Base-by-base conservation (phyloP, 1,139 yeast genomes). In the Suhomyces panamericanus region DNA sequence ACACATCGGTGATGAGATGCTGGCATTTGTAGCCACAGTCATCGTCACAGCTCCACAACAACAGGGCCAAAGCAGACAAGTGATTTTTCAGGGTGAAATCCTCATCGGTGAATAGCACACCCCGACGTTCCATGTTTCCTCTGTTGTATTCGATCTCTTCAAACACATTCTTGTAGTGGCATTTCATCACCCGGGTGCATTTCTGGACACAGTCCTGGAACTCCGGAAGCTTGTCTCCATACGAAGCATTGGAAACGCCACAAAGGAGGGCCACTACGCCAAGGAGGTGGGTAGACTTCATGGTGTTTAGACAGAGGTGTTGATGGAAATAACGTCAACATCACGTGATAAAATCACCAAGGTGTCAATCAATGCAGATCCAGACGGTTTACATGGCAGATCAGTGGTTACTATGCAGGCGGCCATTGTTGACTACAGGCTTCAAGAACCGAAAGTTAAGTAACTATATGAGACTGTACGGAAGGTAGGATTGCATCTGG, bases 1-100 rank as follows among this genome's bases (percentile, higher is more conserved):
- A 52, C 24, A 51, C 51, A 28, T 60, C 54, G 4, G 75, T 69
- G 29, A 73, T 54, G 11, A 63, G 49, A 48, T 70, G 78, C 49
- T 64, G 73, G 51, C 79, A 74, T 46, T 70, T 66, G 51, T 74
- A 74, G 46, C 63, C 60, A 53, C 79, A 74, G 47, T 73, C 71
- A 49, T 66, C 63, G 1, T 42, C 49, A 51, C 78, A 73, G 43
- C 64, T 63, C 79, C 79, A 74, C 14, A 52, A 45, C 3, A 48
- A 42, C 11, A 32, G 24, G 13, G 44, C 41, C 16, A 38, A 33
- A 3, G 41, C 47, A 44, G 32, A 49, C 24, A 43, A 44, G 27
- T 26, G 50, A 52, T 44, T 42, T 41, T 33, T 47, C 24, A 26
- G 20, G 20, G 37, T 31, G 39, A 44, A 47, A 15, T 46, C 43